phyloP scores from a whole-genome alignment of 495 filamentous ascomycete species.

The Neurospora pannonica region DNA sequence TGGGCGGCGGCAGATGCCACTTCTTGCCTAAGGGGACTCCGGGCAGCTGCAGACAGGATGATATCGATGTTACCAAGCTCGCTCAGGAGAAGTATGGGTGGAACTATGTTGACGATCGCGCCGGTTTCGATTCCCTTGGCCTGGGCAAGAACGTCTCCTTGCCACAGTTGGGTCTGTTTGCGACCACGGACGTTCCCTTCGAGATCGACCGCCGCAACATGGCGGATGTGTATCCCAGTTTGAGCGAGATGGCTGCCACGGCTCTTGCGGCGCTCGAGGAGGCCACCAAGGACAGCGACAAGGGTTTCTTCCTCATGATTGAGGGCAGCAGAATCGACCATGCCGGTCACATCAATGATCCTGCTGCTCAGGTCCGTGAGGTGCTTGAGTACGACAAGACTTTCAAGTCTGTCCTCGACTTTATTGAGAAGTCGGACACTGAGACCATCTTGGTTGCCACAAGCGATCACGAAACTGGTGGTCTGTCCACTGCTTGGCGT shows the following conservation, averaged over 20 bases:
- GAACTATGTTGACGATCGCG: slow-evolving; percentile 60
- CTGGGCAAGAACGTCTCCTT: slow-evolving; percentile 64
- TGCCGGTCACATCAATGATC: slow-evolving; percentile 90
- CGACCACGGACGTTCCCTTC: slow-evolving; percentile 73
- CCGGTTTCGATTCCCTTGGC: slow-evolving; percentile 68
- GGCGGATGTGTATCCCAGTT: slow-evolving; percentile 72
- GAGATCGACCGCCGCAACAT: slow-evolving; percentile 79
- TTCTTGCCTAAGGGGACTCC: slow-evolving; percentile 73
- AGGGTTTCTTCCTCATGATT: slow-evolving; percentile 98
- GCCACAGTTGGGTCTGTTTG: slow-evolving; percentile 82
- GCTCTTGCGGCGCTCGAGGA: slow-evolving; percentile 68
- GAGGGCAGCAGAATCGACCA: slow-evolving; percentile 95
- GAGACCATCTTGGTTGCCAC: slow-evolving; percentile 78
- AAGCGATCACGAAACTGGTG: slow-evolving; percentile 93
- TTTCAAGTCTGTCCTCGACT: slow-evolving; percentile 73
- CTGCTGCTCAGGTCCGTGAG: slow-evolving; percentile 89
- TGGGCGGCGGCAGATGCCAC: slow-evolving; percentile 89
- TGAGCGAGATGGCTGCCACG: slow-evolving; percentile 84
- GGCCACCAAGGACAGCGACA: slow-evolving; percentile 76
- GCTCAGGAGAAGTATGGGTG: slow-evolving; percentile 68
- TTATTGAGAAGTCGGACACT: slow-evolving; percentile 61
- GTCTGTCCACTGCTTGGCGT: slow-evolving; percentile 71
- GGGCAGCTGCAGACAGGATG: slow-evolving; percentile 69
- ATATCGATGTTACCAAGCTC: slow-evolving; percentile 55
- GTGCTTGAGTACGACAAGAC: slow-evolving; percentile 86